These are phyloP conservation scores for Cyberlindnera subsufficiens DNA, from an alignment of 805 yeast genomes.

Conservation along the genomic window DNA sequence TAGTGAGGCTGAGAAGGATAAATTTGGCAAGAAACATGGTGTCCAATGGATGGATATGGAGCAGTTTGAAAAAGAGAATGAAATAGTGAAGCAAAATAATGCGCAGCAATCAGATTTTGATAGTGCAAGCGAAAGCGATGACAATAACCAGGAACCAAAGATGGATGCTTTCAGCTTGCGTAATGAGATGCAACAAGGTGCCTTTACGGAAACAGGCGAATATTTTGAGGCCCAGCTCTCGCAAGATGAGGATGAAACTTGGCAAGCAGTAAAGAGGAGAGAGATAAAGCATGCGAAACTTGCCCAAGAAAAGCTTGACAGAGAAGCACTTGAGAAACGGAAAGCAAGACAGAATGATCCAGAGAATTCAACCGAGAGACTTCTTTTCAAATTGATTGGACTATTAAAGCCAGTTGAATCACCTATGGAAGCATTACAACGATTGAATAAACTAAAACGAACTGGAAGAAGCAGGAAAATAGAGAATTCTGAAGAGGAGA, in stretches of 20 bases:
- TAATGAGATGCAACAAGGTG: conserved; percentile 53
- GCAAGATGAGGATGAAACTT: conserved; percentile 31
- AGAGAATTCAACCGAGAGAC: conserved; percentile 14
- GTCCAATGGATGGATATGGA: conserved; percentile 29
- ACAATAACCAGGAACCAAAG: conserved; percentile 28
- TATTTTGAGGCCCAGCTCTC: conserved; percentile 30
- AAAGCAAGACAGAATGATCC: conserved; percentile 7
- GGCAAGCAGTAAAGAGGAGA: conserved; percentile 27
- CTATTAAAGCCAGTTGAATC: conserved; percentile 55
- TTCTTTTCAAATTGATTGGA: conserved; percentile 31
- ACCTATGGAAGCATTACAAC: conserved; percentile 48
- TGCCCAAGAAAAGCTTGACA: conserved; percentile 26
- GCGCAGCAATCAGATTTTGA: background rate
- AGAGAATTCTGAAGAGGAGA: conserved; percentile 11
- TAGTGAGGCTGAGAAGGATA: conserved; percentile 14
- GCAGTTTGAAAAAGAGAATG: conserved; percentile 29
- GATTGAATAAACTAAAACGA: conserved; percentile 24
- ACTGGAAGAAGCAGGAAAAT: conserved; percentile 15
- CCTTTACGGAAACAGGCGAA: conserved; percentile 57
- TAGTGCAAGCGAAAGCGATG: conserved; percentile 17
- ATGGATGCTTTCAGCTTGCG: conserved; percentile 59
- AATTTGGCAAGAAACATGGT: conserved; percentile 9
- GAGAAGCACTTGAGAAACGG: conserved; percentile 18
- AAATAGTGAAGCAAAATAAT: conserved; percentile 1
- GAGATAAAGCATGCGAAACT: conserved; percentile 32